Base-by-base conservation (phyloP, 108 stramenopile genomes). In the Cyclotella choctawhatcheeana region DNA sequence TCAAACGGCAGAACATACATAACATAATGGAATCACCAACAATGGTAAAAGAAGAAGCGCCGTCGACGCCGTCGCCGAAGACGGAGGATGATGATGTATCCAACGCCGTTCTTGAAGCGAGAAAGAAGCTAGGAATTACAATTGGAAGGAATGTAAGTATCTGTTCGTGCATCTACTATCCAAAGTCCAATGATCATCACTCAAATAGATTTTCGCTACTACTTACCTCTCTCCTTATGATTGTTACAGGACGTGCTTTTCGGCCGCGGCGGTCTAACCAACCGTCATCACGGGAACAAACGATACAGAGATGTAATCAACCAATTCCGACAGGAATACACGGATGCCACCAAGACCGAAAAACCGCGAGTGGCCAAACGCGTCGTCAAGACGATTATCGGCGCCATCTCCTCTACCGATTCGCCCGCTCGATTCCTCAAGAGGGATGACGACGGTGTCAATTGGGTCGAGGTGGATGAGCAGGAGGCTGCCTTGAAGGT, bases 221-320 rank as follows among this genome's bases (percentile, higher is more conserved):
- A 37, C 22, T 40, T 10, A 40, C 6, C 12, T 12, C 17, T 50
- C 18, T 4, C 18, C 6, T 50, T n/a, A 18, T n/a, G 4, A 10
- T 50, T 13, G 6, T 6, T 16, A 48, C 55, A 84, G 62, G 83
- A 84, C 45, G 69, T 91, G n/a, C 73, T 91, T 14, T 86, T 78
- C 68, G 88, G 88, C 8, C 50, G 88, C 48, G 90, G 93, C 12
- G 93, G 93, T 2, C 78, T 87, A 69, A 91, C 89, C 63, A 94
- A 94, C 71, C 82, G 74, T 3, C 91, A 92, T 56, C 66, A 75
- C 27, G 94, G 94, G 20, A 95, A 95, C 70, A 67, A 77, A 24
- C 82, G 84, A 30, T 95, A 88, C 59, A 89, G 94, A 20, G 89
- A 91, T 45, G 75, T 92, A 43, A 89, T 95, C 50, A 74, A 84